Base-by-base conservation (phyloP, 345 rosid species). In the Syzygium aromaticum region DNA sequence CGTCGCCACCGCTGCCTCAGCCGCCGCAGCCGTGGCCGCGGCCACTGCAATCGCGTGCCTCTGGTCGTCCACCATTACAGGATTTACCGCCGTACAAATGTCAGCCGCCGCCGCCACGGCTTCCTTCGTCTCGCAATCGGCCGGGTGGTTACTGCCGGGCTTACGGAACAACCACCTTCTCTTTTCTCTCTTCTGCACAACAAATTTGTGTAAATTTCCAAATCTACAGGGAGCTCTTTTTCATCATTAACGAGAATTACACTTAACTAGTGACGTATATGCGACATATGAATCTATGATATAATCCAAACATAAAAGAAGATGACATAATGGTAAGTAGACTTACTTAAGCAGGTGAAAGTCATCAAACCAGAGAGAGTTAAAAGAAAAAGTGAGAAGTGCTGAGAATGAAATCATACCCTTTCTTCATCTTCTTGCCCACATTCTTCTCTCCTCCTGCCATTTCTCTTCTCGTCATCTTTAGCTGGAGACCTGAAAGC, bases 401-500 rank as follows among this genome's bases (percentile, higher is more conserved):
- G 17, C 40, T 52, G 57, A 61, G 84, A 16, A 51, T 16, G 51
- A 53, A 54, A 3, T 73, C 46, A 87, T 85, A 95, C 97, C 95
- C 90, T 93, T 56, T 95, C 94, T 54, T 94, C 96, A 25, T 95
- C 94, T 80, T 93, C 96, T n/a, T 61, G 86, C 33, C 53, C 49
- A 25, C 56, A 90, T n/a, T 88, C 94, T 49, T 86, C 89, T 86
- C 91, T 88, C 84, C 91, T 89, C 87, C 91, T 89, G 88, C 89
- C 85, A 78, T 77, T 84, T 30, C 87, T 92, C 91, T 89, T 95
- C 86, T 92, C 93, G 86, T 89, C 90, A 28, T 94, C 97, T 84
- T 95, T 97, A 54, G 93, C 87, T 16, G 98, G 96, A 90, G 98
- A 97, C 91, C 96, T 92, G 88, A 97, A 95, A 84, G 95, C 96